These are phyloP conservation scores for Scedosporium dehoogii DNA, from an alignment of 2,329 filamentous ascomycete genomes.

Conservation along the genomic window DNA sequence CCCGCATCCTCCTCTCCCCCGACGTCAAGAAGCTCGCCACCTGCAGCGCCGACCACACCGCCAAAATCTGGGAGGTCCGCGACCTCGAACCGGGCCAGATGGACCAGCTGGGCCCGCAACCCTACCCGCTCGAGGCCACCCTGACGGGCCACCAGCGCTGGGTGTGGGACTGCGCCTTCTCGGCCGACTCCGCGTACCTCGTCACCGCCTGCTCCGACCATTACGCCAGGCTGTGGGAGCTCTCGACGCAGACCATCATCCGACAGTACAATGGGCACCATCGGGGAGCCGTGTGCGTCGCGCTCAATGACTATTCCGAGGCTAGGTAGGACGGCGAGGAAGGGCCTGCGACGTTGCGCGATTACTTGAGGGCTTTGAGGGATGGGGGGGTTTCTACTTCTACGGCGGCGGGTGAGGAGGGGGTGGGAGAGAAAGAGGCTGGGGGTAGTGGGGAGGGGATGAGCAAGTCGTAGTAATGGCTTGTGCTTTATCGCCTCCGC, in stretches of 20 bases:
- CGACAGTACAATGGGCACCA: conserved; percentile 94
- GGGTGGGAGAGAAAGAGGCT: no score
- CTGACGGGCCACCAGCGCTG: conserved; percentile 86
- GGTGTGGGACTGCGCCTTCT: conserved; percentile 97
- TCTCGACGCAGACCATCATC: conserved; percentile 78
- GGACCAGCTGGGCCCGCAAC: conserved; percentile 37
- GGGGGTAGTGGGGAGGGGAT: no score
- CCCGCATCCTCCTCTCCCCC: conserved; percentile 79
- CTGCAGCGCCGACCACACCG: conserved; percentile 86
- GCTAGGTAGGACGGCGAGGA: conserved; percentile 21
- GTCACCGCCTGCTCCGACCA: conserved; percentile 92
- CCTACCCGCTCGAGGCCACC: conserved; percentile 74
- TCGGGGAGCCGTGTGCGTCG: conserved; percentile 82
- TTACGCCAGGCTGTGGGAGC: conserved; percentile 85
- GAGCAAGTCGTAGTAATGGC: no score
- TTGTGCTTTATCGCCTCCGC: no score
- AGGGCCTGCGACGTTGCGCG: conserved; percentile 10
- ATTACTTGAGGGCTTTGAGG: not conserved
- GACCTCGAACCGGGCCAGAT: conserved; percentile 46
- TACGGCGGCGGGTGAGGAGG: no score
- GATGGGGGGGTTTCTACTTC: no score
- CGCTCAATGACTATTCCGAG: conserved; percentile 76
- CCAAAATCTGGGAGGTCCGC: conserved; percentile 87
- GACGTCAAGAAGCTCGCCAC: conserved; percentile 92
- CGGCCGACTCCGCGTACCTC: conserved; percentile 82